Evolutionary conservation across 1,284 basidiomycete species (phyloP).

Genomic region (Boletellus deceptivus): DNA sequence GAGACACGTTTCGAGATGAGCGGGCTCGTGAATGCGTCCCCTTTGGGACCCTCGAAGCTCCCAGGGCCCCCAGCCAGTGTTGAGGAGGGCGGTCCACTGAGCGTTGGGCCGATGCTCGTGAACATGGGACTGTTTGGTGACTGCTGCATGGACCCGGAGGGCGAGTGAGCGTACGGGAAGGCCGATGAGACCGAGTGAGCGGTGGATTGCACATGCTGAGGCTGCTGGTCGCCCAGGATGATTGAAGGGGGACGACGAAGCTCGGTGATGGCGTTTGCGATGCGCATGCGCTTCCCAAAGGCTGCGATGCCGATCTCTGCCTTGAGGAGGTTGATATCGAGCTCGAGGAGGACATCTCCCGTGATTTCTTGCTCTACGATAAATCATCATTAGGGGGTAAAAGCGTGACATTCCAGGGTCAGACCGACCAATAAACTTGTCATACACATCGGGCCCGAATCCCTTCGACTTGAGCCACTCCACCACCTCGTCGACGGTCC

Average conservation of each 20-base stretch:
- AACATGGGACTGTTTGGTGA: conserved; percentile 37
- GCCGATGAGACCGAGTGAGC: conserved; percentile 42
- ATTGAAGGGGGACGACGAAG: conserved; percentile 70
- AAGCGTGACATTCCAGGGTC: not conserved
- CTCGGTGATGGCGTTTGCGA: conserved; percentile 93
- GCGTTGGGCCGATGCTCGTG: conserved; percentile 25
- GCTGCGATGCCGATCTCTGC: conserved; percentile 92
- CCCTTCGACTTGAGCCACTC: conserved; percentile 86
- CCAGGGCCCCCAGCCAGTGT: conserved; percentile 25
- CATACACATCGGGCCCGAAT: conserved; percentile 80
- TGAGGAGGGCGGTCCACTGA: conserved; percentile 22
- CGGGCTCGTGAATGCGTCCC: conserved; percentile 27
- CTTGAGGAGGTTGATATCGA: conserved; percentile 91
- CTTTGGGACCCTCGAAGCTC: conserved; percentile 41
- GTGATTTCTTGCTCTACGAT: conserved; percentile 92
- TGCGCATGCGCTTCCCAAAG: conserved; percentile 92
- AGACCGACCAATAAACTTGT: conserved; percentile 79
- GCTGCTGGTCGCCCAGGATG: conserved; percentile 40
- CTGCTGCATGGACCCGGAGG: conserved; percentile 39
- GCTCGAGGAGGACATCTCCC: conserved; percentile 93
- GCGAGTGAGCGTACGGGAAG: conserved; percentile 31
- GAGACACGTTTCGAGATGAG: conserved; percentile 28
- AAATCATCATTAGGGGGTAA: conserved; percentile 7
- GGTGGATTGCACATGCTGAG: conserved; percentile 39
- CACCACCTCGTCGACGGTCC: conserved; percentile 88